Base-by-base conservation (phyloP, 331 rosid genomes). In the Dryas integrifolia region DNA sequence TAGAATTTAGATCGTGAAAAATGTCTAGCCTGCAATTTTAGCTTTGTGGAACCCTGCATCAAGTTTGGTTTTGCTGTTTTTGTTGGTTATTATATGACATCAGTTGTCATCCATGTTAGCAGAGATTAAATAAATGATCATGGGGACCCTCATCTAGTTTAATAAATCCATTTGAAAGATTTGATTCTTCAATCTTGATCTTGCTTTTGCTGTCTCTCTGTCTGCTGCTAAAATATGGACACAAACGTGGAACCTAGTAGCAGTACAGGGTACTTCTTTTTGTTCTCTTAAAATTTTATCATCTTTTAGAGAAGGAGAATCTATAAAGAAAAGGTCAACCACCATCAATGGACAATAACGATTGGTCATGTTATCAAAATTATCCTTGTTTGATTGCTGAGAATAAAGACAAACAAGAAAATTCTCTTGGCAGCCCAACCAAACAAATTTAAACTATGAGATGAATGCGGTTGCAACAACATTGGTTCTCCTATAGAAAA, bases 111-210 rank as follows among this genome's bases (percentile, higher is more conserved):
- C 38, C 13, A n/a, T 52, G 78, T 63, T 78, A 72, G 71, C 50
- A 69, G 52, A 65, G 46, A 56, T 52, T 76, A 69, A 50, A 47
- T 11, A 67, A 49, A 58, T 45, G 78, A 41, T 63, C 30, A 82
- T 71, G 80, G 70, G 46, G 71, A 67, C 56, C 75, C 64, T 69
- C 62, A 50, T 67, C 62, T 16, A 0, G 58, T 74, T 60, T 81
- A 76, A 53, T 66, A 56, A 74, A 65, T 16, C 60, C 55, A 9
- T 26, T 68, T 81, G 62, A 13, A 83, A 76, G 77, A 76, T 83
- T 76, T 79, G 79, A 72, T 83, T 76, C 81, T 62, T 48, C 76
- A 83, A 76, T 67, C 38, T 15, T 60, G 76, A 78, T 79, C 48
- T 67, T 67, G 73, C 56, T 59, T 66, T 66, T 53, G 46, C 51